phyloP scores from a whole-genome alignment of 257 asterid species.

The Gentiana dahurica region DNA sequence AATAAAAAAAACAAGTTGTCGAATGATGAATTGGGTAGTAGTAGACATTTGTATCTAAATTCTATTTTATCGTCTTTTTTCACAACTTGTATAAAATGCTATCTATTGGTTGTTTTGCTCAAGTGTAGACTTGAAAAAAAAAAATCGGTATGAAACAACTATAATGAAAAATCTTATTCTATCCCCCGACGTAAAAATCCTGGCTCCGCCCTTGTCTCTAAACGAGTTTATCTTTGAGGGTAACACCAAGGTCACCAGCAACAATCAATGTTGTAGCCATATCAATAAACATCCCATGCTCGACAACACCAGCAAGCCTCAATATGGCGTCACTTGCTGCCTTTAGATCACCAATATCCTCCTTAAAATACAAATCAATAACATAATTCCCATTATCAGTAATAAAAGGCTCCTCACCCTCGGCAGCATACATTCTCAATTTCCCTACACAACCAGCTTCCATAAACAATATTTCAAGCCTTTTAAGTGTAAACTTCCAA shows the following conservation, averaged over 20 bases:
- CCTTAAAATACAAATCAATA: conserved; percentile 24
- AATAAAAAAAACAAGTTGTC: too few species aligned
- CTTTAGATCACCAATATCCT: conserved; percentile 24
- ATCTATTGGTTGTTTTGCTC: too few species aligned
- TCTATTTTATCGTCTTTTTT: too few species aligned
- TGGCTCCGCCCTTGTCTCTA: conserved; percentile 2
- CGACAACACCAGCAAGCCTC: conserved; percentile 39
- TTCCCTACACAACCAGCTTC: conserved; percentile 29
- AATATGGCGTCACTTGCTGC: conserved; percentile 28
- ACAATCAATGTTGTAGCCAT: conserved; percentile 34
- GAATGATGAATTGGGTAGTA: too few species aligned
- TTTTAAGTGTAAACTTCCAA: conserved; percentile 20
- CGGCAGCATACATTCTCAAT: conserved; percentile 12
- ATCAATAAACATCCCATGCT: conserved; percentile 34
- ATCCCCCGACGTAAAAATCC: background rate
- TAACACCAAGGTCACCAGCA: conserved; percentile 29
- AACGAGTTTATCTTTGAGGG: conserved; percentile 16
- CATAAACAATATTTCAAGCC: conserved; percentile 26
- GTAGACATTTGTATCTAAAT: too few species aligned
- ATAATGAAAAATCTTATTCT: too few species aligned
- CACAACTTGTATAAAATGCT: too few species aligned
- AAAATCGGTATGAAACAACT: too few species aligned
- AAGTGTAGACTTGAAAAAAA: too few species aligned
- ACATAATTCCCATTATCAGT: conserved; percentile 30
- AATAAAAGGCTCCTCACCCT: conserved; percentile 12